Base-by-base conservation (phyloP, 306 rosid genomes). In the Begonia masoniana region DNA sequence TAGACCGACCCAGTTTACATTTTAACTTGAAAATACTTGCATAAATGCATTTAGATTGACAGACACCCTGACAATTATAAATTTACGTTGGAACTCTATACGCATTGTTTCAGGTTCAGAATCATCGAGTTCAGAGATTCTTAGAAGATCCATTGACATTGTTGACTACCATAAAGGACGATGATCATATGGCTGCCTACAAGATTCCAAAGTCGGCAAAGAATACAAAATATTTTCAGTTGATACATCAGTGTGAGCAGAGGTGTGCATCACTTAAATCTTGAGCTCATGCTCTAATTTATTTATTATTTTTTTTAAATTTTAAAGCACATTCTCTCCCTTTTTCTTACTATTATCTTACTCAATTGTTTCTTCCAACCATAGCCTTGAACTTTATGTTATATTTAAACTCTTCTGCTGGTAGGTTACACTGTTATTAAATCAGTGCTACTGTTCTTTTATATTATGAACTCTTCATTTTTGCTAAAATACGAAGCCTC, bases 101-200 rank as follows among this genome's bases (percentile, higher is more conserved):
- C 9, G 8, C 62, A 59, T 16, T 52, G 67, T 67, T 57, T 50
- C 77, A 91, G 97, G 68, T 91, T 65, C 73, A 76, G 52, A 79
- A 78, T 70, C 94, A 91, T 78, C 70, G 69, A 68, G 70, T 85
- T 71, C 85, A 85, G 63, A 86, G 83, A 68, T 80, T 67, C 72
- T 74, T 83, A 26, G 97, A 85, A 71, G 97, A 91, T 63, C 96
- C 95, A 42, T 71, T 85, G 64, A 73, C 67, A 57, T 77, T 68
- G 52, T 71, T 89, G 74, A 82, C 96, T 56, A 69, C 85, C 14
- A 69, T 85, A 59, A 91, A 83, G 71, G 96, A 91, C 66, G 97
- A 91, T 73, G 94, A 81, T 55, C 88, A 60, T 61, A 81, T 91
- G 60, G 91, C 76, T 49, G 97, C 84, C 43, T 91, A 83, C 83